Conservation (phyloP, 495 filamentous ascomycete species). For the Cudoniella acicularis region DNA sequence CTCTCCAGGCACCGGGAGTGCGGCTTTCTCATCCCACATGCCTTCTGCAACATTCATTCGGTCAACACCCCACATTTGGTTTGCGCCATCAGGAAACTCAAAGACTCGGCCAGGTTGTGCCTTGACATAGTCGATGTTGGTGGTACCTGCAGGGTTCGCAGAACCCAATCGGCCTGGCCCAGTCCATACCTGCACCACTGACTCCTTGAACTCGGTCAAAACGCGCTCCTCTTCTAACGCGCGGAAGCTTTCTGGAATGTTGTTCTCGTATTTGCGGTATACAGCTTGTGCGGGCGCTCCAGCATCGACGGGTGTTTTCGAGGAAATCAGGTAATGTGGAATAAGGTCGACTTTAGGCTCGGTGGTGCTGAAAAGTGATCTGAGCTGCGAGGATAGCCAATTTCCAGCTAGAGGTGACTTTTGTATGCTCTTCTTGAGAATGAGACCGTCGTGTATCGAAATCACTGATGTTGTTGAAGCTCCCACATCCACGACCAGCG, state of each 20-base stretch:
- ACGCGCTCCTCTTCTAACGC: conserved; percentile 87
- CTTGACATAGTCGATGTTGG: conserved; percentile 65
- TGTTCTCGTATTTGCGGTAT: conserved; percentile 60
- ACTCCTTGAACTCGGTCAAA: conserved; percentile 94
- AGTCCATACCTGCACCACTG: conserved; percentile 89
- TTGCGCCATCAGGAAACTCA: conserved; percentile 93
- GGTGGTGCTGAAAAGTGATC: conserved; percentile 67
- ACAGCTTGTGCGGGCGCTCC: conserved; percentile 71
- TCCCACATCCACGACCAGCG: conserved; percentile 87
- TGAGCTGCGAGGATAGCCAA: conserved; percentile 85
- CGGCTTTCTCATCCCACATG: conserved; percentile 78
- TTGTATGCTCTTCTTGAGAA: conserved; percentile 83
- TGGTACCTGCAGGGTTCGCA: conserved; percentile 47
- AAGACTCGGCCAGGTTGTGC: conserved; percentile 73
- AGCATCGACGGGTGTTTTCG: conserved; percentile 86
- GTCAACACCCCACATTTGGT: conserved; percentile 87
- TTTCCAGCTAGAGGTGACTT: conserved; percentile 81
- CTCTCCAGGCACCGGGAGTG: conserved; percentile 36
- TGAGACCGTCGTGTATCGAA: conserved; percentile 89
- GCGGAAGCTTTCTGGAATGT: conserved; percentile 70
- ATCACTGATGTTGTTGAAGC: conserved; percentile 88
- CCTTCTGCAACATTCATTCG: conserved; percentile 81
- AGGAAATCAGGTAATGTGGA: conserved; percentile 81
- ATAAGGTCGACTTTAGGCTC: conserved; percentile 77
- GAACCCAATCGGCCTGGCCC: conserved; percentile 64